phyloP scores from a whole-genome alignment of 2,329 filamentous ascomycete genomes.

The Leptographium flavum region DNA sequence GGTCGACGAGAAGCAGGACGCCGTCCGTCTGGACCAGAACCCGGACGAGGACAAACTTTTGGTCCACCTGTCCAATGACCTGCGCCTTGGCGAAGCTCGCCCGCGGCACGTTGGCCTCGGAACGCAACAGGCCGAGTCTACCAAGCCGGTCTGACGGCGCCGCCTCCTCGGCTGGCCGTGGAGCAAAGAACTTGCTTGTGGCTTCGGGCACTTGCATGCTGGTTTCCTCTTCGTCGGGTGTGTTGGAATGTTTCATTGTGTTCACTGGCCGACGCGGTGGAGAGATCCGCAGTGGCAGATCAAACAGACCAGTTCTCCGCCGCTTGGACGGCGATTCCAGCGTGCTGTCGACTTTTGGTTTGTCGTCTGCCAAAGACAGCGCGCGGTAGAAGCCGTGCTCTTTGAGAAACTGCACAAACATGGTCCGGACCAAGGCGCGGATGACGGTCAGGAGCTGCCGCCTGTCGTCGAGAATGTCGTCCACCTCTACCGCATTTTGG shows the following conservation, averaged over 20 bases:
- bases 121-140: too few relatives aligned
- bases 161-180: not conserved
- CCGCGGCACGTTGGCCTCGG: slow-evolving; percentile 39
- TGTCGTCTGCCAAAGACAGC: not conserved
- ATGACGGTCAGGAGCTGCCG: slow-evolving; percentile 38
- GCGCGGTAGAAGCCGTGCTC: slow-evolving; percentile 35
- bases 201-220: not conserved
- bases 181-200: not conserved
- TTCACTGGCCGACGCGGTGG: too few relatives aligned
- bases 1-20: slow-evolving; percentile 66
- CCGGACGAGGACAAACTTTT: slow-evolving; percentile 71
- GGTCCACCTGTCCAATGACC: slow-evolving; percentile 72
- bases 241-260: too few relatives aligned
- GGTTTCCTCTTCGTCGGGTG: too few relatives aligned
- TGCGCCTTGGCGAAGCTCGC: slow-evolving; percentile 41
- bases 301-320: too few relatives aligned
- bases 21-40: not conserved
- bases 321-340: too few relatives aligned
- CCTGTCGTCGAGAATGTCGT: slow-evolving; percentile 30
- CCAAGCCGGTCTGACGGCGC: too few relatives aligned
- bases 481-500: slow-evolving; percentile 14
- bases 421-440: slow-evolving; percentile 49
- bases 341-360: not conserved
- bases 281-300: too few relatives aligned
- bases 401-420: slow-evolving; percentile 61